Conservation (phyloP, 2,329 filamentous ascomycete genomes). For the Septoria petroselini region DNA sequence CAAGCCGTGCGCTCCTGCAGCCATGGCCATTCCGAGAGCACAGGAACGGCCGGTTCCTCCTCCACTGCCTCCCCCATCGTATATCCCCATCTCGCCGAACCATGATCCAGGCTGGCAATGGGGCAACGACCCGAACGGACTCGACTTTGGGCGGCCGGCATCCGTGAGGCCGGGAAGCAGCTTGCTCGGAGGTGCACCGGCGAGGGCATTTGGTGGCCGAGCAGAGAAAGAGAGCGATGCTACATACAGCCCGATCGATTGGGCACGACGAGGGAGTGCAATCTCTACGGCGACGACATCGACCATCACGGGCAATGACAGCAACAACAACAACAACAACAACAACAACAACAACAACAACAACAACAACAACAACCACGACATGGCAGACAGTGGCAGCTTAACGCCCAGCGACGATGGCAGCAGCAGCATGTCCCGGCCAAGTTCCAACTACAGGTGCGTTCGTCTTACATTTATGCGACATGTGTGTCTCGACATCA, state of each 20-base stretch:
- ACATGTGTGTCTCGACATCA: background rate
- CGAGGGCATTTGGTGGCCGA: slow-evolving; percentile 19
- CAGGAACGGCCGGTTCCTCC: slow-evolving; percentile 54
- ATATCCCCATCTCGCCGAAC: slow-evolving; percentile 54
- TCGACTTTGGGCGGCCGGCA: slow-evolving; percentile 47
- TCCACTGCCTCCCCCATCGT: slow-evolving; percentile 61
- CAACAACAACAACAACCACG: slow-evolving; percentile 29
- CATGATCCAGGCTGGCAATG: slow-evolving; percentile 62
- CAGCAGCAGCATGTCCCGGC: slow-evolving; percentile 31
- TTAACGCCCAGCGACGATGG: slow-evolving; percentile 33
- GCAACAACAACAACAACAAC: no score
- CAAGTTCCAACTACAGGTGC: slow-evolving; percentile 45
- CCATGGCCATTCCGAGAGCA: slow-evolving; percentile 62
- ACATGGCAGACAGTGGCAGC: slow-evolving; percentile 29
- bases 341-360: no score
- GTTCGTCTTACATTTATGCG: slow-evolving; percentile 5
- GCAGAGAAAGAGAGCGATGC: slow-evolving; percentile 33
- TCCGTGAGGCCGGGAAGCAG: slow-evolving; percentile 50
- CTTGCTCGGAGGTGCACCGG: slow-evolving; percentile 40
- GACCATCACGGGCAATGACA: slow-evolving; percentile 29
- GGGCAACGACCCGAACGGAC: slow-evolving; percentile 54
- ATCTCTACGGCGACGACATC: slow-evolving; percentile 40
- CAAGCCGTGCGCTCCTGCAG: slow-evolving; percentile 46
- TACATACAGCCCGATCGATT: slow-evolving; percentile 29
- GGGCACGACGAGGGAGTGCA: slow-evolving; percentile 42